Conservation (phyloP, 148 eudicot genomes). For the Fagopyrum esculentum region DNA sequence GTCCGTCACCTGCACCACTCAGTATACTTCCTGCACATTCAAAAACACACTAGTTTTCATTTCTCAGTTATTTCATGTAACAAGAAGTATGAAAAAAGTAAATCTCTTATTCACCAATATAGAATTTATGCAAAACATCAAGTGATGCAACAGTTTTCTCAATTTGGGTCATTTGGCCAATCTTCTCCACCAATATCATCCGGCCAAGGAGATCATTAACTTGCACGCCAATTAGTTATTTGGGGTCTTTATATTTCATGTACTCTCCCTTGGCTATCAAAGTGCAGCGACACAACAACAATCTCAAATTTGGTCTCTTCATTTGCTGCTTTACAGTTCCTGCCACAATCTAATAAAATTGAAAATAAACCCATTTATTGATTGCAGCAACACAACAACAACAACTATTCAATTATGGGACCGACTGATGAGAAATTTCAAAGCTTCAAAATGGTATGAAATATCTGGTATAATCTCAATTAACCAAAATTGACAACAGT, state of each 20-base stretch:
- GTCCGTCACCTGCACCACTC: constrained; percentile 8
- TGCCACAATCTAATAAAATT: no score
- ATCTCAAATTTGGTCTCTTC: neutral
- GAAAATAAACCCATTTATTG: no score
- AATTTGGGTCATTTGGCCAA: no score
- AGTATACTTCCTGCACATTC: neutral
- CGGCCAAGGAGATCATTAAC: constrained; percentile 45
- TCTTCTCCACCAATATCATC: constrained; percentile 57
- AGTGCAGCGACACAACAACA: neutral
- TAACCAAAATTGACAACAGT: no score
- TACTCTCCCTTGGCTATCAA: constrained; percentile 16
- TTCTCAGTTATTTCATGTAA: neutral
- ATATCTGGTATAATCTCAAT: no score
- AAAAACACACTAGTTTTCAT: neutral
- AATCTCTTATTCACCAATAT: no score
- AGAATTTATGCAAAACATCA: no score
- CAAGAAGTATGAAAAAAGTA: constrained; percentile 9
- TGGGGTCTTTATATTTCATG: constrained; percentile 59
- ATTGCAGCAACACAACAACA: no score
- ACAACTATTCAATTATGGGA: no score
- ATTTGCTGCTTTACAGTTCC: neutral
- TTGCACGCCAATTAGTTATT: constrained; percentile 34
- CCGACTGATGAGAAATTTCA: no score
- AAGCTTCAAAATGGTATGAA: no score
- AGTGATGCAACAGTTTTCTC: no score